phyloP scores from a whole-genome alignment of 495 filamentous ascomycete species.

The Trichoderma parareesei region DNA sequence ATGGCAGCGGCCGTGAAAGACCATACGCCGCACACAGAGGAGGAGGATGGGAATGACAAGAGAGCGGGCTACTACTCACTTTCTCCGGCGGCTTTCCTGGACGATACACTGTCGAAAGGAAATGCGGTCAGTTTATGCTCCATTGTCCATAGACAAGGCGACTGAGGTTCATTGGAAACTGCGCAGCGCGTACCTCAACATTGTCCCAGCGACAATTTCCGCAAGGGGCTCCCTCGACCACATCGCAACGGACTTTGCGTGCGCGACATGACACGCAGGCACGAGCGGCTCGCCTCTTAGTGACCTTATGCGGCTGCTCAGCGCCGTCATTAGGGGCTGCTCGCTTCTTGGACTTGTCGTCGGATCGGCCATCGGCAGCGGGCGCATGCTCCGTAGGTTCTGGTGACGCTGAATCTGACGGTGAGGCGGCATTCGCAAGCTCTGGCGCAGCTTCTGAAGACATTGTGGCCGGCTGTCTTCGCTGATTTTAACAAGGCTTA shows the following conservation, averaged over 20 bases:
- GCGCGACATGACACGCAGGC: slow-evolving; percentile 81
- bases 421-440: background rate
- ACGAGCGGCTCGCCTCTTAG: slow-evolving; percentile 75
- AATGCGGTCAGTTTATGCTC: background rate
- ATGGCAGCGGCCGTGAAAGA: no score
- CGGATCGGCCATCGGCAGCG: background rate
- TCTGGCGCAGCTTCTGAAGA: background rate
- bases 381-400: background rate
- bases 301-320: slow-evolving; percentile 27
- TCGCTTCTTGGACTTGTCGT: slow-evolving; percentile 27
- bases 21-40: no score
- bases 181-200: slow-evolving; percentile 42
- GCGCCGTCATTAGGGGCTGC: slow-evolving; percentile 12
- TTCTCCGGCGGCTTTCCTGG: slow-evolving; percentile 84
- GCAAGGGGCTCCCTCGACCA: slow-evolving; percentile 80
- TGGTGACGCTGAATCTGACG: slow-evolving; percentile 1
- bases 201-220: slow-evolving; percentile 85
- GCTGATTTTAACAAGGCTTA: background rate
- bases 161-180: background rate
- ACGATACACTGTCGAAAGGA: slow-evolving; percentile 54
- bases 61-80: slow-evolving; percentile 44
- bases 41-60: no score
- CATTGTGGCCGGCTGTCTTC: background rate
- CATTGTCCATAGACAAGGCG: no score
- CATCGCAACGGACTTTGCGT: slow-evolving; percentile 90